Conservation (phyloP, 139 green algal genomes). For the Zygnema cylindricum region DNA sequence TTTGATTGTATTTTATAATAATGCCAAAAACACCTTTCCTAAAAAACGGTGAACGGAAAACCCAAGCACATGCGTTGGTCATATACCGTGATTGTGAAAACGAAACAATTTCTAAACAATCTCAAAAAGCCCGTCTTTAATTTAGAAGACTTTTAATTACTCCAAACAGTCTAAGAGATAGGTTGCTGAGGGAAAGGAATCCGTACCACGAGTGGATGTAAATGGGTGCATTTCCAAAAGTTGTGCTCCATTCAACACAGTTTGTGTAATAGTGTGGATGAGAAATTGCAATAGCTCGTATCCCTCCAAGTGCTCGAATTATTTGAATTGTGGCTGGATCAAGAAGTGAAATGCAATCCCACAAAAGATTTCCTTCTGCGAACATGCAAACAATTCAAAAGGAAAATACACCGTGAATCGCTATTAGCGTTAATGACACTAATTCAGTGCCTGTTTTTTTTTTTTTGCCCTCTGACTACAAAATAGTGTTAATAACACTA, state of each 20-base stretch:
- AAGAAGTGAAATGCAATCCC: slow-evolving; percentile 62
- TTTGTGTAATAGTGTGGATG: slow-evolving; percentile 63
- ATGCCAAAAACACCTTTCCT: background rate
- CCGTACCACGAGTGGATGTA: slow-evolving; percentile 42
- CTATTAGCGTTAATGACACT: too few species aligned
- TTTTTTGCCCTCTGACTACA: background rate
- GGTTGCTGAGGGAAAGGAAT: background rate
- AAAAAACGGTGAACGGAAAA: background rate
- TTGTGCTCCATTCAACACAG: slow-evolving; percentile 48
- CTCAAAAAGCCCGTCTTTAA: too few species aligned
- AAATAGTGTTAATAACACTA: background rate
- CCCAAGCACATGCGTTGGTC: background rate
- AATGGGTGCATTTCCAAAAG: slow-evolving; percentile 48
- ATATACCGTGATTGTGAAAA: too few species aligned
- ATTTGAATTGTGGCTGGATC: background rate
- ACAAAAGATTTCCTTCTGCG: slow-evolving; percentile 57
- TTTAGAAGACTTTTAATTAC: too few species aligned
- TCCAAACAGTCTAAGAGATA: background rate
- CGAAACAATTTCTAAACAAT: too few species aligned
- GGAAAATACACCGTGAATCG: too few species aligned
- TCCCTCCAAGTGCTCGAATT: slow-evolving; percentile 48
- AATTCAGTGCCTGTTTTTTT: too few species aligned
- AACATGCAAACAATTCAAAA: background rate
- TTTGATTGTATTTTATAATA: background rate
- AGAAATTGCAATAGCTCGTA: slow-evolving; percentile 60